Percentiles rank a stretch among this genome's conserved stretches.
Conservation (phyloP, 257 asterid species). For the Solanum sejunctum region DNA sequence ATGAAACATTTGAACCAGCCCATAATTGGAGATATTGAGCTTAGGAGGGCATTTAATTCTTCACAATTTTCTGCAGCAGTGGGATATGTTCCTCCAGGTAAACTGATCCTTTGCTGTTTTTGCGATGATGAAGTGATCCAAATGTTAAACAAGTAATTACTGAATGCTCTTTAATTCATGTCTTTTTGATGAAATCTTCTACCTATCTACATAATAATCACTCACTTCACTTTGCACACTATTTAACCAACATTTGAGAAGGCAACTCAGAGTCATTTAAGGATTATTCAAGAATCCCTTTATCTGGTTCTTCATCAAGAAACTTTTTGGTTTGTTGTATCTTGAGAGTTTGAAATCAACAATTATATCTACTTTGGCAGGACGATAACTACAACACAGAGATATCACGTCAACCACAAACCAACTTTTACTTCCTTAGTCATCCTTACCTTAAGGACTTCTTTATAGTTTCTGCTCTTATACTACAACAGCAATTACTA, state of each 20-base stretch:
- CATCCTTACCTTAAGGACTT: neutral
- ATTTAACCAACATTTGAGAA: neutral
- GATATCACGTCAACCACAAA: neutral
- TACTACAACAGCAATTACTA: neutral
- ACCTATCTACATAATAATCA: neutral
- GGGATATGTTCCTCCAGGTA: slow-evolving; percentile 9
- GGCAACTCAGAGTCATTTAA: neutral
- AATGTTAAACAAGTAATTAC: neutral
- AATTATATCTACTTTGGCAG: neutral
- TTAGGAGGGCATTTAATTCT: neutral
- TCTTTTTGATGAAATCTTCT: neutral
- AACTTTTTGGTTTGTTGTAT: neutral
- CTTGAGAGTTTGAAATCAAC: neutral
- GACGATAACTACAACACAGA: neutral
- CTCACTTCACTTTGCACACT: neutral
- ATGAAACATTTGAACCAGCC: neutral
- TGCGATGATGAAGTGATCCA: neutral
- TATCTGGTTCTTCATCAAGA: neutral
- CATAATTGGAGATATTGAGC: neutral
- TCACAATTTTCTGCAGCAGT: neutral
- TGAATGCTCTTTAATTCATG: neutral
- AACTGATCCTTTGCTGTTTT: neutral
- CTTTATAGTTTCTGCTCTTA: neutral
- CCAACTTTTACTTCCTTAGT: neutral
- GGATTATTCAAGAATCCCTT: neutral